Evolutionary conservation across 2,329 filamentous ascomycete species (phyloP).

Genomic region (Rachicladosporium sp.): DNA sequence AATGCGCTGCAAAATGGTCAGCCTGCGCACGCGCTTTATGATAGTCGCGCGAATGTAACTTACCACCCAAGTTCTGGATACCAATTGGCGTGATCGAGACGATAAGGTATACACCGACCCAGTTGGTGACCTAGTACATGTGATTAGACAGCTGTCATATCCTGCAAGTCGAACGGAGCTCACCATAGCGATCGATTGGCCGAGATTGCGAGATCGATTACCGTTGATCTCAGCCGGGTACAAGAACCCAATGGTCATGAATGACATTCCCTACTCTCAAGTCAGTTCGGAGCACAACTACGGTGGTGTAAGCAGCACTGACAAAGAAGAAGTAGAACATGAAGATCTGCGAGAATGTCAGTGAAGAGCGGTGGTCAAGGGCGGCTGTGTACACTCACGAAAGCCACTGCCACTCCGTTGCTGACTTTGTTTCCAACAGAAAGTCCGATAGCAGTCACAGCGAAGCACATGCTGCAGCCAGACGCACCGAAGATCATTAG

Average conservation of each 20-base stretch:
- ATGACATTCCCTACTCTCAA: conserved; percentile 5
- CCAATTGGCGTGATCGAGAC: conserved; percentile 10
- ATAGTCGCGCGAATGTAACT: not conserved
- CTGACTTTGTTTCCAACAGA: conserved; percentile 5
- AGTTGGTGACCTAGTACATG: conserved; percentile 6
- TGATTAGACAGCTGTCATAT: not conserved
- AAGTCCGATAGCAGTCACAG: conserved; percentile 6
- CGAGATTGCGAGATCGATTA: conserved; percentile 6
- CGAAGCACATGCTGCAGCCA: conserved; percentile 8
- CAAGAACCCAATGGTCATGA: conserved; percentile 8
- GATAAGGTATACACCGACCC: conserved; percentile 8
- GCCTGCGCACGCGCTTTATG: too few relatives aligned
- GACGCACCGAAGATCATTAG: conserved; percentile 9
- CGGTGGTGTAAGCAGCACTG: not conserved
- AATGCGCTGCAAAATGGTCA: conserved; percentile 1
- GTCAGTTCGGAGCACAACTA: not conserved
- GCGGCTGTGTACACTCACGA: not conserved
- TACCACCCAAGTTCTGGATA: not conserved
- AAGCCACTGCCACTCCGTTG: conserved; percentile 8
- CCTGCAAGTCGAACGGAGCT: not conserved
- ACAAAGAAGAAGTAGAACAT: conserved; percentile 10
- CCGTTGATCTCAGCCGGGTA: conserved; percentile 10
- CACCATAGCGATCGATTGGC: conserved; percentile 8
- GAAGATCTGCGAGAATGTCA: conserved; percentile 2
- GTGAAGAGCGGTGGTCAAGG: too few relatives aligned